A percentile compares a stretch with the other conserved stretches of the same genome.
phyloP scores from a whole-genome alignment of 345 rosid genomes.

The Citrus mangshanensis region DNA sequence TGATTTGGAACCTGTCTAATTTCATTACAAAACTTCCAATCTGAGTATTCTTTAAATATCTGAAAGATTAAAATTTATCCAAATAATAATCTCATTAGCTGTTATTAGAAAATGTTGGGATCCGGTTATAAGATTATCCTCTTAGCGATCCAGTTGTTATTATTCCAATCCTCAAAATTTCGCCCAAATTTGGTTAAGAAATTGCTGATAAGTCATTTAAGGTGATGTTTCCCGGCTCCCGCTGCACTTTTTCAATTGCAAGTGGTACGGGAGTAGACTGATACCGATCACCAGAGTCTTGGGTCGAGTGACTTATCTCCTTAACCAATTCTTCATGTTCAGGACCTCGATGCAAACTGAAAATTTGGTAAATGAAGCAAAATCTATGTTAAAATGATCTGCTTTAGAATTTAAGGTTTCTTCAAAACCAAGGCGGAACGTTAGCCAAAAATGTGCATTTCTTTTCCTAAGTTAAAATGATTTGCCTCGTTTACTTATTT shows the following conservation, averaged over 20 bases:
- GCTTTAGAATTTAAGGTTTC: no score
- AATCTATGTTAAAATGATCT: no score
- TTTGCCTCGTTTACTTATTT: neutral
- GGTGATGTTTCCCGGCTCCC: neutral
- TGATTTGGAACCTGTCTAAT: neutral
- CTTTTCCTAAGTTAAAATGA: neutral
- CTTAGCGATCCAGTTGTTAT: neutral
- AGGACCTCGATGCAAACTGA: neutral
- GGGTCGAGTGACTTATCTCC: neutral
- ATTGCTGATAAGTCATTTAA: neutral
- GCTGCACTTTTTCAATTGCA: slow-evolving; percentile 2
- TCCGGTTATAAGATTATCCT: no score
- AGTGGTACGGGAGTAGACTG: slow-evolving; percentile 3
- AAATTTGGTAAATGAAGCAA: neutral
- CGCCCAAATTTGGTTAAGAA: neutral
- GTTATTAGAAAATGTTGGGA: no score
- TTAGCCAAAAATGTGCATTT: neutral
- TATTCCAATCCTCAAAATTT: neutral
- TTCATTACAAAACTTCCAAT: neutral
- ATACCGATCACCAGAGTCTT: neutral
- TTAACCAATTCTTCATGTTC: neutral
- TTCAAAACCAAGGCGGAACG: no score
- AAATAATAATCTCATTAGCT: neutral
- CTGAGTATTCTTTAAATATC: neutral
- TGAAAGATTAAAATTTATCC: neutral